phyloP scores from a whole-genome alignment of 1,284 basidiomycete species.

The Melampsora larici-populina region DNA sequence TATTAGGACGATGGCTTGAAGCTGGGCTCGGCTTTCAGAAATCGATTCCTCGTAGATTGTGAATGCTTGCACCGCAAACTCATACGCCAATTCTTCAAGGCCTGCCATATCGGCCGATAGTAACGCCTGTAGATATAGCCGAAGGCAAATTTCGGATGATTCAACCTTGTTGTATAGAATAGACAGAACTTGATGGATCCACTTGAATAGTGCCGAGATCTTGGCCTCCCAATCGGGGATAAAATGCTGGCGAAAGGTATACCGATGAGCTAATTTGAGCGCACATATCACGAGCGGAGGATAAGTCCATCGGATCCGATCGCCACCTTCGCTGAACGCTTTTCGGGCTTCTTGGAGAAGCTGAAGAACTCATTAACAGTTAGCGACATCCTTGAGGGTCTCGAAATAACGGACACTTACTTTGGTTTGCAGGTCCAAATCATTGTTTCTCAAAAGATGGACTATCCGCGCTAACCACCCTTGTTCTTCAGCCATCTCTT shows the following conservation, averaged over 20 bases:
- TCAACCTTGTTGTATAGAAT: slow-evolving; percentile 87
- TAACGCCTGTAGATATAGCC: slow-evolving; percentile 86
- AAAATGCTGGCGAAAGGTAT: slow-evolving; percentile 65
- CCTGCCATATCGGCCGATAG: slow-evolving; percentile 87
- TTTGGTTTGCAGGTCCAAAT: slow-evolving; percentile 78
- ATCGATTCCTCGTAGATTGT: slow-evolving; percentile 93
- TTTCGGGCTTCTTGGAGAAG: slow-evolving; percentile 78
- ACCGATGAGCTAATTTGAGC: slow-evolving; percentile 82
- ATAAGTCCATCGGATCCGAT: slow-evolving; percentile 88
- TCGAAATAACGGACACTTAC: slow-evolving; percentile 51
- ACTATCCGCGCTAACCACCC: slow-evolving; percentile 96
- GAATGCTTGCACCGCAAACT: slow-evolving; percentile 92
- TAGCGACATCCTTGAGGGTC: background rate
- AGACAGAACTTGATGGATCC: slow-evolving; percentile 81
- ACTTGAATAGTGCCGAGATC: slow-evolving; percentile 79
- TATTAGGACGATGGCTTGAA: slow-evolving; percentile 87
- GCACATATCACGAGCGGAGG: slow-evolving; percentile 85
- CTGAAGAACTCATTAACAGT: slow-evolving; percentile 4
- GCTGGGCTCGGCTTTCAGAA: slow-evolving; percentile 82
- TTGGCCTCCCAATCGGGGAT: slow-evolving; percentile 71
- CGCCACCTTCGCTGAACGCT: slow-evolving; percentile 83
- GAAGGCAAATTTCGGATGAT: slow-evolving; percentile 78
- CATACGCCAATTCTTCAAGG: slow-evolving; percentile 88
- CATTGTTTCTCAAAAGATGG: slow-evolving; percentile 81
- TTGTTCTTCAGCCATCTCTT: slow-evolving; percentile 91